Evolutionary conservation across 2,329 filamentous ascomycete genomes (phyloP), one percentile per base, ranked within the genome.

Genomic region (Pyrenochaeta sp.): DNA sequence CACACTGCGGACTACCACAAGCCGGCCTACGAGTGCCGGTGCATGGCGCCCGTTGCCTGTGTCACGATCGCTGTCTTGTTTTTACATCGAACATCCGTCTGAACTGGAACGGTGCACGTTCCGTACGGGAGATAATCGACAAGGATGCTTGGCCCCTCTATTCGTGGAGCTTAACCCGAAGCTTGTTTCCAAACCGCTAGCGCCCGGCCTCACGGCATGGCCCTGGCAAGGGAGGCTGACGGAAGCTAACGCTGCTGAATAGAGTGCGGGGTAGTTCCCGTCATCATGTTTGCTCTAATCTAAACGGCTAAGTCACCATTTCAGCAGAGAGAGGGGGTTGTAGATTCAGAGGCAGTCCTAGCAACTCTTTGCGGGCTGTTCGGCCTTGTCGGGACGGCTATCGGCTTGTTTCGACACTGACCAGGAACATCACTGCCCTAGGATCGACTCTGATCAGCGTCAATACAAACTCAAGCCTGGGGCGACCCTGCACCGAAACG

Each of bases 81-180:
- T 53, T 39, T 36, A 23, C 45, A 54, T 58, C 33, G 2, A 46
- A 55, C 39, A 31, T 17, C 44, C 42, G 21, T 43, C 44, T 49
- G 44, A 32, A 36, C 20, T 46, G 46, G 32, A 43, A 54, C 54
- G 37, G 47, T 40, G 50, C 56, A 51, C 53, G 53, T 56, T 51
- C 53, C 50, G 39, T 43, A 15, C 57, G 49, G 63, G 55, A 60
- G 53, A 65, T 61, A 60, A 9, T 47, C 51, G 33, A 66, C 60
- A 64, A 67, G 62, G 62, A 63, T 66, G 21, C 63, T 68, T 67
- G 58, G 60, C 62, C 23, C 58, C 54, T 60, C 61, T 50, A 58
- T 51, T 55, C 39, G 49, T 37, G 47, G 57, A 54, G 62, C 65
- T 68, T 67, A 37, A 54, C 54, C 45, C 30, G 67, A 68, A 67